Percentiles rank a stretch among this genome's conserved stretches.
Conservation (phyloP, 2,329 filamentous ascomycete species). For the Xylaria sp. region DNA sequence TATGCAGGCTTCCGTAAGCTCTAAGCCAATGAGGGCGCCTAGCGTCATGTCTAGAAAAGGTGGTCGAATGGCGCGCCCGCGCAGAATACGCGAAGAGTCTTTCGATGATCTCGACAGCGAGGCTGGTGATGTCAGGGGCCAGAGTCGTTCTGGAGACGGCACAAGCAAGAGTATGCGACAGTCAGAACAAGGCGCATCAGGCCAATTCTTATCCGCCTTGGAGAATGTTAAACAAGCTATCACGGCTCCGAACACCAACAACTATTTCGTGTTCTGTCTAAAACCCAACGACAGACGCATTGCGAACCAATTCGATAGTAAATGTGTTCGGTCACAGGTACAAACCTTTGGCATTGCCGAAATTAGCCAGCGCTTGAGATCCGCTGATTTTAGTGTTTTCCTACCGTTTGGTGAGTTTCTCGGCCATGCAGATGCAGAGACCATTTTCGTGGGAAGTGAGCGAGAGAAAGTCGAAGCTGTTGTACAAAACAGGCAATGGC, state of each 20-base stretch:
- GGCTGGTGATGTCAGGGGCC: constrained; percentile 43
- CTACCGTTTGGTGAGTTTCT: constrained; percentile 95
- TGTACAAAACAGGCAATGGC: constrained; percentile 93
- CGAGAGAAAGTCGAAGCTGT: constrained; percentile 88
- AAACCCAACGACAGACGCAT: constrained; percentile 98
- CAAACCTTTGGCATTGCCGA: constrained; percentile 97
- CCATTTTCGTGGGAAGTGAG: constrained; percentile 87
- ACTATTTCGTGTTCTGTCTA: constrained; percentile 95
- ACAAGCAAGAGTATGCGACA: constrained; percentile 49
- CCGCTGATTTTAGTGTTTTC: constrained; percentile 95
- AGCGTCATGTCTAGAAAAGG: constrained; percentile 87
- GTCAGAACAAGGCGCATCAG: constrained; percentile 83
- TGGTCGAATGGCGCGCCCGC: constrained; percentile 46
- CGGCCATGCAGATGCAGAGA: constrained; percentile 82
- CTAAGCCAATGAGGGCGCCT: constrained; percentile 88
- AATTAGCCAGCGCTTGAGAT: constrained; percentile 89
- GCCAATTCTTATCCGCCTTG: constrained; percentile 86
- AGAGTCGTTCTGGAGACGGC: constrained; percentile 34
- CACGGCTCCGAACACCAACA: constrained; percentile 80
- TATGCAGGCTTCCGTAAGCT: constrained; percentile 95
- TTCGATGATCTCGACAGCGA: constrained; percentile 59
- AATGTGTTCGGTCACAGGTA: constrained; percentile 92
- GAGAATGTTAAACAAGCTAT: constrained; percentile 91
- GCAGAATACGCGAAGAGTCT: constrained; percentile 48
- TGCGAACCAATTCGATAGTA: constrained; percentile 98